Base-by-base conservation (phyloP, 345 rosid genomes). In the Moricandia moricandioides region DNA sequence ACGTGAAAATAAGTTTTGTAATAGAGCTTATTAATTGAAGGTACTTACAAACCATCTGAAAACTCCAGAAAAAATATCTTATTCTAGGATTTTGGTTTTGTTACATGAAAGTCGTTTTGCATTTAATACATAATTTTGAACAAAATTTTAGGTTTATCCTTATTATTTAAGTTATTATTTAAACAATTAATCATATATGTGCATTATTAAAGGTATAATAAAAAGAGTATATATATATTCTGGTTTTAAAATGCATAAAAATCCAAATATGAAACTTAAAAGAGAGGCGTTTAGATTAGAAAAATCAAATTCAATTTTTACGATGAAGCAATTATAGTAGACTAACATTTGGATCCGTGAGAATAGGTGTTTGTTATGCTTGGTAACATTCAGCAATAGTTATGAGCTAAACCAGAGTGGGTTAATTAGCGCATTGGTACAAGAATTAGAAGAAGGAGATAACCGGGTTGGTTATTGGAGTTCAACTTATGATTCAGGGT, bases 311-410 rank as follows among this genome's bases (percentile, higher is more conserved):
- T 71, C 26, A 49, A 47, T n/a, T 21, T 21, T 62, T 14, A 21
- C 29, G 37, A 62, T 30, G 69, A 72, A 51, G 18, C 14, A 51
- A 17, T n/a, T 9, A 29, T 62, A 63, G 54, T 26, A 37, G 51
- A 72, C 26, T 72, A 33, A 24, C 43, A 65, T 56, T 73, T 45
- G 57, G 30, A 12, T 65, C 58, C 65, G 30, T 31, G 40, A 39
- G 54, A 47, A 62, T n/a, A n/a, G n/a, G n/a, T n/a, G n/a, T n/a
- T n/a, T n/a, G n/a, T n/a, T n/a, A n/a, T n/a, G n/a, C n/a, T n/a
- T n/a, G n/a, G n/a, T n/a, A n/a, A n/a, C n/a, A n/a, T n/a, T n/a
- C n/a, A n/a, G n/a, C n/a, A n/a, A n/a, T n/a, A n/a, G n/a, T n/a
- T n/a, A n/a, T n/a, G n/a, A n/a, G n/a, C n/a, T n/a, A n/a, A n/a